Conservation (phyloP, 2,329 filamentous ascomycete species). For the Fusarium annulatum region DNA sequence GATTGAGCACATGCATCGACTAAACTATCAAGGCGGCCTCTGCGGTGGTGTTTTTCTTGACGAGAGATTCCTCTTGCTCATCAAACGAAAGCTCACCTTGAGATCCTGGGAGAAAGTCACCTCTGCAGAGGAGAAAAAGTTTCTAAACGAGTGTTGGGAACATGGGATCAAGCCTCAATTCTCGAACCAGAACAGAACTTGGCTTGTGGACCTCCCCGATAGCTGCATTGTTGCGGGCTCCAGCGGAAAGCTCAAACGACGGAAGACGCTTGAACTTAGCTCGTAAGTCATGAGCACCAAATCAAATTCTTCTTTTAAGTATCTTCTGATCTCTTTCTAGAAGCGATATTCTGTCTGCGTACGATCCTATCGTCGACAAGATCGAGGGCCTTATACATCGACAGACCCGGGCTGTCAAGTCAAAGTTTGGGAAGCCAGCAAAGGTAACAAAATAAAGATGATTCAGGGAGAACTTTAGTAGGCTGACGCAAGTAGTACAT, state of each 20-base stretch:
- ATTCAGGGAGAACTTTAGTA: fast-evolving
- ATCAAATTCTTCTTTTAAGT: fast-evolving
- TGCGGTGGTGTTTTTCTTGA: too few species aligned
- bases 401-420: constrained; percentile 40
- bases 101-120: constrained; percentile 7
- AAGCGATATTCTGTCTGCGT: constrained; percentile 40
- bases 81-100: constrained; percentile 39
- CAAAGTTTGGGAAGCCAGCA: constrained; percentile 26
- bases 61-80: constrained; percentile 8
- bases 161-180: constrained; percentile 46
- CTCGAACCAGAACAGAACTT: constrained; percentile 3
- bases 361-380: constrained; percentile 33
- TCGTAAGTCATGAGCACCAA: background rate
- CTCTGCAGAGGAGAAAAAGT: background rate
- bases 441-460: constrained; percentile 36
- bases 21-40: too few species aligned
- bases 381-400: constrained; percentile 38
- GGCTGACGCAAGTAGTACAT: constrained; percentile 45
- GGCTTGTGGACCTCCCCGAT: constrained; percentile 29
- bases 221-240: background rate
- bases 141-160: constrained; percentile 47
- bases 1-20: too few species aligned
- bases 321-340: background rate
- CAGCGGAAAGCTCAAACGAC: background rate
- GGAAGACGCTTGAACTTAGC: constrained; percentile 5